A percentile compares a stretch with the other conserved stretches of the same genome.
phyloP scores from a whole-genome alignment of 2,329 filamentous ascomycete species.

The Fusarium sp. region DNA sequence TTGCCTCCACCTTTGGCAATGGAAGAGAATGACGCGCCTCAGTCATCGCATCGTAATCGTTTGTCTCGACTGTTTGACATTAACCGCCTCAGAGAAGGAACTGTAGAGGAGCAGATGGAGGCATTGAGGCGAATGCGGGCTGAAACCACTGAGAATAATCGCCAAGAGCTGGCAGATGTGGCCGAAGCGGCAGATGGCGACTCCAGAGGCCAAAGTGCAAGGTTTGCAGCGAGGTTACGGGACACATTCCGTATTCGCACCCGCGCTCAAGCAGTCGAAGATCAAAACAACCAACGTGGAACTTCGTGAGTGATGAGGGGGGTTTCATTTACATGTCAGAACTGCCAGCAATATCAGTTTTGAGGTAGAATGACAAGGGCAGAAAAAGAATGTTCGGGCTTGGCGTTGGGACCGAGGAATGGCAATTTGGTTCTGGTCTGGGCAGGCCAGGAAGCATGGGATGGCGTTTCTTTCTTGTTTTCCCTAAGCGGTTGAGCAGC shows the following conservation, averaged over 20 bases:
- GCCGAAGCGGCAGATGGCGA: slow-evolving; percentile 47
- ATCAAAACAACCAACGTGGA: slow-evolving; percentile 29
- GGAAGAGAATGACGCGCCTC: slow-evolving; percentile 53
- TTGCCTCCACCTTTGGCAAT: slow-evolving; percentile 59
- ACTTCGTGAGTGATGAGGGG: not conserved
- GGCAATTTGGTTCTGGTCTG: slow-evolving; percentile 24
- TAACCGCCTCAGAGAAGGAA: slow-evolving; percentile 68
- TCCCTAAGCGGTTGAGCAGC: slow-evolving; percentile 13
- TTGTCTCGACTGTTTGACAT: slow-evolving; percentile 68
- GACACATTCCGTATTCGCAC: slow-evolving; percentile 68
- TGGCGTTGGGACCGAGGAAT: slow-evolving; percentile 35
- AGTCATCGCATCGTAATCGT: slow-evolving; percentile 58
- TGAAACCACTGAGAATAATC: slow-evolving; percentile 41
- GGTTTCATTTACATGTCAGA: not conserved
- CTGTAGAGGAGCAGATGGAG: slow-evolving; percentile 72
- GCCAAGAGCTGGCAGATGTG: slow-evolving; percentile 30
- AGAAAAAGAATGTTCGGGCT: slow-evolving; percentile 25
- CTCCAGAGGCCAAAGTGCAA: slow-evolving; percentile 58
- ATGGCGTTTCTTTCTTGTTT: slow-evolving; percentile 42
- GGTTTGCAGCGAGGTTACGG: slow-evolving; percentile 63
- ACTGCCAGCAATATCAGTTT: slow-evolving; percentile 2
- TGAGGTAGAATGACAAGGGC: slow-evolving; percentile 1
- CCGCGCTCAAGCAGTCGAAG: slow-evolving; percentile 55
- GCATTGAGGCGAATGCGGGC: slow-evolving; percentile 63
- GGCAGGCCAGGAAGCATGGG: slow-evolving; percentile 40